These are phyloP conservation scores for Cyberlindnera japonica DNA, from an alignment of 805 yeast species.

Conservation along the genomic window DNA sequence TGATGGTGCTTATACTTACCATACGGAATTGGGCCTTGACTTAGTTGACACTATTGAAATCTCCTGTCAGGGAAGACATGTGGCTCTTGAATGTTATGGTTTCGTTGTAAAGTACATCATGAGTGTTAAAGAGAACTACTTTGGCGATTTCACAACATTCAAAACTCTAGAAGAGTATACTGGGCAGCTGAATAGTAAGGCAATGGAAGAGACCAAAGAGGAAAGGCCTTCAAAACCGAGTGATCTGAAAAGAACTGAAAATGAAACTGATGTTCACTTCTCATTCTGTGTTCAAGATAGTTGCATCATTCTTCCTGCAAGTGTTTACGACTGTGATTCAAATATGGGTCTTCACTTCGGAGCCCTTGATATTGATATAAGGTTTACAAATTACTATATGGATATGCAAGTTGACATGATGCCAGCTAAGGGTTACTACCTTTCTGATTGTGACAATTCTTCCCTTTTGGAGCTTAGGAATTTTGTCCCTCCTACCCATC, in stretches of 20 bases:
- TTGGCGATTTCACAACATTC: constrained; percentile 83
- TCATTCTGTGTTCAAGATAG: constrained; percentile 70
- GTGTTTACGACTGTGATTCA: constrained; percentile 60
- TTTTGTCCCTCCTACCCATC: constrained; percentile 10
- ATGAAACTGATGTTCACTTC: constrained; percentile 76
- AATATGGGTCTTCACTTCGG: constrained; percentile 63
- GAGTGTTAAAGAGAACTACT: constrained; percentile 79
- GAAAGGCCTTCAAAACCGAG: neutral
- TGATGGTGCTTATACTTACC: constrained; percentile 63
- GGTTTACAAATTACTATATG: constrained; percentile 91
- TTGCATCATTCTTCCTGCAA: constrained; percentile 66
- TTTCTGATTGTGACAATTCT: constrained; percentile 13
- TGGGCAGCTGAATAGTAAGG: constrained; percentile 20
- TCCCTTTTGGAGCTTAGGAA: constrained; percentile 14
- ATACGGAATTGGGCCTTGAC: constrained; percentile 54
- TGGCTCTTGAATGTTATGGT: constrained; percentile 75
- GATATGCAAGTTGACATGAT: constrained; percentile 75
- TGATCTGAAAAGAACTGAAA: constrained; percentile 45
- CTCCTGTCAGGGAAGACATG: constrained; percentile 59
- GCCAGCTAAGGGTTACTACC: constrained; percentile 43
- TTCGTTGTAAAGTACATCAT: constrained; percentile 71
- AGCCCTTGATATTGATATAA: constrained; percentile 67
- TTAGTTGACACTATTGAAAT: constrained; percentile 68
- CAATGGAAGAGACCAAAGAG: neutral
- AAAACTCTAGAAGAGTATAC: constrained; percentile 83